Conservation (phyloP, 805 yeast species). For the Candida awuae region DNA sequence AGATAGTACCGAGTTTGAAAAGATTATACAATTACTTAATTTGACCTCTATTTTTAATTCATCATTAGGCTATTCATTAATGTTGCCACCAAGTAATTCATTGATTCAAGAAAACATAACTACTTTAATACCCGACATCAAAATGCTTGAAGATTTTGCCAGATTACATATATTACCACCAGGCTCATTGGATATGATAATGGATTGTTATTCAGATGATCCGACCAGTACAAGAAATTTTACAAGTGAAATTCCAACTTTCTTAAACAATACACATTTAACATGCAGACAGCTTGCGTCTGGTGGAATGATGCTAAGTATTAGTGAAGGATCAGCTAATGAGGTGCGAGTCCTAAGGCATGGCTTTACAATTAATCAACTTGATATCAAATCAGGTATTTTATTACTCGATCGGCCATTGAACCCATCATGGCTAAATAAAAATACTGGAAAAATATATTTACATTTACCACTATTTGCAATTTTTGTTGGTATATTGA, state of each 20-base stretch:
- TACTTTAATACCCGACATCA: conserved; percentile 28
- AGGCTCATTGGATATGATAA: conserved; percentile 38
- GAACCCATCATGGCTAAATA: conserved; percentile 53
- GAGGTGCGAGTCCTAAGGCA: conserved; percentile 51
- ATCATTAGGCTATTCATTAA: conserved; percentile 43
- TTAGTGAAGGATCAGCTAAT: conserved; percentile 43
- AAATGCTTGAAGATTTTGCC: conserved; percentile 43
- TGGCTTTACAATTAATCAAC: conserved; percentile 46
- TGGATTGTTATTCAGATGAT: conserved; percentile 36
- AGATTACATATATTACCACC: conserved; percentile 64
- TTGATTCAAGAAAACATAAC: conserved; percentile 45
- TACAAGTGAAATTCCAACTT: conserved; percentile 30
- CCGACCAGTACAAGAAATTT: not conserved
- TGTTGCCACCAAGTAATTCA: conserved; percentile 62
- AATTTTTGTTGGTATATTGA: conserved; percentile 54
- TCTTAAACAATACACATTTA: conserved; percentile 37
- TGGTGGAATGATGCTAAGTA: conserved; percentile 32
- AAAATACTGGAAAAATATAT: conserved; percentile 37
- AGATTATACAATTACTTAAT: conserved; percentile 34
- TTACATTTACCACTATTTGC: conserved; percentile 62
- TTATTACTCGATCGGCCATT: conserved; percentile 62
- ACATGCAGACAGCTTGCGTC: conserved; percentile 35
- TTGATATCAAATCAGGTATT: conserved; percentile 35
- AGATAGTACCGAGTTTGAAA: conserved; percentile 41
- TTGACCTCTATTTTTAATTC: conserved; percentile 36